These are phyloP conservation scores for Plasmodium coatneyi DNA, from an alignment of 169 alveolate genomes.

Conservation along the genomic window DNA sequence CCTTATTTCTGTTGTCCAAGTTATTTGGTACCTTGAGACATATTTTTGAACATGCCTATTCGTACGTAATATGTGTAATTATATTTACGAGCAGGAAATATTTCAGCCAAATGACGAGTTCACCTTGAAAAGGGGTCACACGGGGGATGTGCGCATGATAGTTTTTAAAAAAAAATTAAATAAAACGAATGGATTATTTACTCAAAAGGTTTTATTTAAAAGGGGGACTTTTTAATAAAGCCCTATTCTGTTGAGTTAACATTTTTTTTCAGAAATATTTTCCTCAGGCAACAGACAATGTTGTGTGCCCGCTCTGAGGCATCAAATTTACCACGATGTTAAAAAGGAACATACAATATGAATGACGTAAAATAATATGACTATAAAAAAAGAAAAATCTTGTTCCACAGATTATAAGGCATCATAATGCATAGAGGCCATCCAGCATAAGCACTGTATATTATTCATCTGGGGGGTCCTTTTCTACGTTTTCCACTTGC, in stretches of 20 bases:
- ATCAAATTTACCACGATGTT: background rate
- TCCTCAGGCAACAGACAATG: background rate
- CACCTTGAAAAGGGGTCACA: background rate
- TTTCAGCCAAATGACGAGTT: background rate
- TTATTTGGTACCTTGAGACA: background rate
- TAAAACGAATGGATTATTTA: background rate
- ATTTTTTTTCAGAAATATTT: background rate
- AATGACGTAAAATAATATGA: background rate
- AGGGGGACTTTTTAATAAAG: background rate
- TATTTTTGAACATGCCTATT: background rate
- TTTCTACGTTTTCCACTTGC: slow-evolving; percentile 26
- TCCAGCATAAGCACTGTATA: background rate
- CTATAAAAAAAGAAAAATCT: background rate
- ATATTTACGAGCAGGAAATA: background rate
- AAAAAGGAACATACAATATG: background rate
- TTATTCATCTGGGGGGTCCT: slow-evolving; percentile 11
- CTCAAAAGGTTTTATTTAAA: background rate
- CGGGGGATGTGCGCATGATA: background rate
- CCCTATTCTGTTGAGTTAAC: background rate
- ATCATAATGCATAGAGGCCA: background rate
- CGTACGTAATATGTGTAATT: background rate
- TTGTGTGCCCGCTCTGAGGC: background rate
- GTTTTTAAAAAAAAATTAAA: background rate
- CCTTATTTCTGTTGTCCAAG: background rate
- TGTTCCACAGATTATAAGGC: background rate